These are phyloP conservation scores for Sphagnum tenellum DNA, from an alignment of 225 moss, liverwort and hornwort genomes.

Conservation along the genomic window DNA sequence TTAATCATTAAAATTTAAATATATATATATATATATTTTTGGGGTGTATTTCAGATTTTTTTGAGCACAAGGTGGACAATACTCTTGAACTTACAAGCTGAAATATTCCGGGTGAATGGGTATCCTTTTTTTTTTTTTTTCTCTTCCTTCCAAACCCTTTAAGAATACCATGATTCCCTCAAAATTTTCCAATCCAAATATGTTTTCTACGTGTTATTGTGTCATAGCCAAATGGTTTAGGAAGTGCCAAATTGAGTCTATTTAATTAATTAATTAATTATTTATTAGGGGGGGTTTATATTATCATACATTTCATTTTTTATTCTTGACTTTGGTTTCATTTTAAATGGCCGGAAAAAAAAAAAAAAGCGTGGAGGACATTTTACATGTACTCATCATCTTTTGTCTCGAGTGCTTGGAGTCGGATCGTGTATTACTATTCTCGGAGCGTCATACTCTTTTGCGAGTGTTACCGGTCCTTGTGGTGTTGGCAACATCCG, in stretches of 20 bases:
- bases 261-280: too few relatives aligned
- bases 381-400: conserved; percentile 88
- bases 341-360: too few relatives aligned
- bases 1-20: too few relatives aligned
- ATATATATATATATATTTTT: too few relatives aligned
- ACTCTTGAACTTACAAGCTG: conserved; percentile 77
- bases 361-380: conserved; percentile 73
- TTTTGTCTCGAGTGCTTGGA: conserved; percentile 89
- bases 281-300: too few relatives aligned
- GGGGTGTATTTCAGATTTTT: conserved; percentile 52
- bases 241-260: not conserved
- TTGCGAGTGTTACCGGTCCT: conserved; percentile 83
- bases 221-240: conserved; percentile 1
- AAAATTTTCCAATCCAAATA: too few relatives aligned
- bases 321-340: too few relatives aligned
- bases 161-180: too few relatives aligned
- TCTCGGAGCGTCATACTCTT: conserved; percentile 78
- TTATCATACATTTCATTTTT: too few relatives aligned
- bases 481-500: conserved; percentile 80
- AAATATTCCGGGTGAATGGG: conserved; percentile 82
- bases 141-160: not conserved
- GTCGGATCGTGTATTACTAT: conserved; percentile 77
- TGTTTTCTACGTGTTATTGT: too few relatives aligned
- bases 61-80: conserved; percentile 95
- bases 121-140: conserved; percentile 34